Evolutionary conservation across 805 yeast species (phyloP).

Genomic region (Candida maris): DNA sequence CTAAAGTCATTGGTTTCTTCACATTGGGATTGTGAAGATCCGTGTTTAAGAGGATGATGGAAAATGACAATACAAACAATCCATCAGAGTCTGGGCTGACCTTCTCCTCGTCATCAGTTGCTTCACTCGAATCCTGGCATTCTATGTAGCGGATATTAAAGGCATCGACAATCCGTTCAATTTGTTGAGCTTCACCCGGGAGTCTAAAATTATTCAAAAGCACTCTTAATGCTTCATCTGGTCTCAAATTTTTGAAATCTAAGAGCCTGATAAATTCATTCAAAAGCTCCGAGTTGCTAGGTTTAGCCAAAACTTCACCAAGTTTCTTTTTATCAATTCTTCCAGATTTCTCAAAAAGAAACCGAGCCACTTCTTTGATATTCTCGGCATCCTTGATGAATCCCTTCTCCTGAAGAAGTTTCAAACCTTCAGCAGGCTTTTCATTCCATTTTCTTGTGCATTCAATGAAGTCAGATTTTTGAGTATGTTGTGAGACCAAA

Average conservation of each 20-base stretch:
- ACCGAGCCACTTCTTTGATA: slow-evolving; percentile 62
- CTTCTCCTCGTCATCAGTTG: slow-evolving; percentile 34
- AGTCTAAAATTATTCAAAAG: slow-evolving; percentile 79
- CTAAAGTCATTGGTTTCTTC: slow-evolving; percentile 85
- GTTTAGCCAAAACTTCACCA: slow-evolving; percentile 84
- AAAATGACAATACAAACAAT: slow-evolving; percentile 84
- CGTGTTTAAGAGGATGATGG: slow-evolving; percentile 91
- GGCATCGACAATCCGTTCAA: slow-evolving; percentile 84
- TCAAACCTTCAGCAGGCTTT: slow-evolving; percentile 74
- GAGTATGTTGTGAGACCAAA: slow-evolving; percentile 41
- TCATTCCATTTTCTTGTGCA: slow-evolving; percentile 76
- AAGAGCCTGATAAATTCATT: slow-evolving; percentile 63
- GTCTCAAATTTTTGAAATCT: slow-evolving; percentile 74
- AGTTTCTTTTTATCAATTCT: slow-evolving; percentile 81
- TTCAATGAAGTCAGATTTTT: slow-evolving; percentile 71
- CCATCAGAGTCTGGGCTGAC: slow-evolving; percentile 80
- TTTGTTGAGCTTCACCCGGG: slow-evolving; percentile 97
- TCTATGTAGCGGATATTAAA: slow-evolving; percentile 79
- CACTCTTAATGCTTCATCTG: slow-evolving; percentile 89
- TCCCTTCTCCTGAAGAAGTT: slow-evolving; percentile 56
- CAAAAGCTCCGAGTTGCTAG: slow-evolving; percentile 57
- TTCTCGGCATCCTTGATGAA: slow-evolving; percentile 53
- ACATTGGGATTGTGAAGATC: slow-evolving; percentile 92
- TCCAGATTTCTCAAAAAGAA: slow-evolving; percentile 73
- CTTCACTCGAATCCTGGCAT: slow-evolving; percentile 33